Evolutionary conservation across 23 red algal genomes (phyloP).

Genomic region (Gracilaria vermiculophylla): DNA sequence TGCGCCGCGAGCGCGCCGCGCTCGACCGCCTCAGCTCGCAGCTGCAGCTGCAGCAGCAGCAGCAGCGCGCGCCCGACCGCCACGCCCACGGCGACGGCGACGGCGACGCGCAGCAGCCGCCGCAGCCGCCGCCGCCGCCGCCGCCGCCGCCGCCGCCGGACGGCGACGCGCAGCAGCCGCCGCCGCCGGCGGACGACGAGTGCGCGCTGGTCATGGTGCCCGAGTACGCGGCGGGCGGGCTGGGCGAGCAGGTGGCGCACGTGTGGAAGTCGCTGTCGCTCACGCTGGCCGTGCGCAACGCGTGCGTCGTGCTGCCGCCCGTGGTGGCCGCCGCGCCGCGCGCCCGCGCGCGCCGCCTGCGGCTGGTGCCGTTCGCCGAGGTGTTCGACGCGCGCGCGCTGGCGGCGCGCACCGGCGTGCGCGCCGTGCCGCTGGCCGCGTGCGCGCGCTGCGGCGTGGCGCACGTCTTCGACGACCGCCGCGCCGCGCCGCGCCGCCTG

Average conservation of each 20-base stretch:
- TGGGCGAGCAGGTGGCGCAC: conserved; percentile 41
- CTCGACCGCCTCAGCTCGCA: too few relatives aligned
- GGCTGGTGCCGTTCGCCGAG: conserved; percentile 35
- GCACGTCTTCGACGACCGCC: conserved; percentile 18
- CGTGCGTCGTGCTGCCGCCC: conserved; percentile 25
- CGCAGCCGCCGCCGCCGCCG: too few relatives aligned
- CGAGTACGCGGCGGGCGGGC: not conserved
- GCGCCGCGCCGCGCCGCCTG: conserved; percentile 8
- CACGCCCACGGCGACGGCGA: too few relatives aligned
- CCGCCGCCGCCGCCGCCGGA: too few relatives aligned
- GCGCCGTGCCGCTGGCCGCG: conserved; percentile 15
- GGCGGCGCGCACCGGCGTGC: conserved; percentile 9
- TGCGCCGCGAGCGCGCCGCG: too few relatives aligned
- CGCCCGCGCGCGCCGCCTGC: not conserved
- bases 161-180: too few relatives aligned
- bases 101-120: too few relatives aligned
- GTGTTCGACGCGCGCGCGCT: conserved; percentile 33
- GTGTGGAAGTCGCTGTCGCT: conserved; percentile 33
- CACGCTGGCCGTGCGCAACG: conserved; percentile 42
- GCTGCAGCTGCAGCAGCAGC: too few relatives aligned
- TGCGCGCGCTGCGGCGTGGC: conserved; percentile 8
- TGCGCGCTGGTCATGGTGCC: conserved; percentile 34
- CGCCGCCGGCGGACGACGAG: conserved; percentile 34
- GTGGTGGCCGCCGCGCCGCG: not conserved
- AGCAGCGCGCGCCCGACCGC: too few relatives aligned